These are phyloP conservation scores for Lotmaria passim DNA, from an alignment of 208 protist species.

Conservation along the genomic window DNA sequence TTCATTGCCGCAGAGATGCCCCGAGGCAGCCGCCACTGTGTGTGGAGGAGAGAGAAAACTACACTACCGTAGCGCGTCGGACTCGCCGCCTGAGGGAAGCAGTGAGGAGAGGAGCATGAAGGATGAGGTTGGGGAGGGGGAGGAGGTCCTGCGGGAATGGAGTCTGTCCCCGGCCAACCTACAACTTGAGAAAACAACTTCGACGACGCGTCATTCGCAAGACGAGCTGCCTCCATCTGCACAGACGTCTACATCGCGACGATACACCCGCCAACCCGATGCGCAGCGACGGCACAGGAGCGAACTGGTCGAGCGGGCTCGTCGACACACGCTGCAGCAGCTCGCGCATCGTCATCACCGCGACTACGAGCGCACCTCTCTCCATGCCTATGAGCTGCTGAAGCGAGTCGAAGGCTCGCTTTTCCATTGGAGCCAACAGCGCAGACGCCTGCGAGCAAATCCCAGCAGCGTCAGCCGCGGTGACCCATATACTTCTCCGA, in stretches of 20 bases:
- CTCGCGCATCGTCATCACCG: neutral
- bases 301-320: conserved; percentile 11
- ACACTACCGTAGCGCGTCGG: too few species aligned
- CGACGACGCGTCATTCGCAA: too few species aligned
- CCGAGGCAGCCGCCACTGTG: too few species aligned
- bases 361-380: conserved; percentile 6
- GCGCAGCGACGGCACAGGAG: neutral
- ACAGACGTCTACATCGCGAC: too few species aligned
- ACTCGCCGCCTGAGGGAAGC: too few species aligned
- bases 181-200: too few species aligned
- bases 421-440: conserved; percentile 13
- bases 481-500: neutral
- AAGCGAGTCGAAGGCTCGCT: conserved; percentile 12
- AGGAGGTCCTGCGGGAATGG: neutral
- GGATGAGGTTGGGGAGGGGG: too few species aligned
- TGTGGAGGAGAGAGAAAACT: neutral
- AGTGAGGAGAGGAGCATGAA: too few species aligned
- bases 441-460: neutral
- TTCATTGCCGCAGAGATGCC: too few species aligned
- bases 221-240: too few species aligned
- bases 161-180: neutral
- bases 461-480: neutral
- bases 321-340: neutral
- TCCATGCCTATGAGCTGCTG: conserved; percentile 25
- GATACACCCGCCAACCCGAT: neutral